Evolutionary conservation across 768 basidiomycete species (phyloP).

Genomic region (Pholiota conissans): DNA sequence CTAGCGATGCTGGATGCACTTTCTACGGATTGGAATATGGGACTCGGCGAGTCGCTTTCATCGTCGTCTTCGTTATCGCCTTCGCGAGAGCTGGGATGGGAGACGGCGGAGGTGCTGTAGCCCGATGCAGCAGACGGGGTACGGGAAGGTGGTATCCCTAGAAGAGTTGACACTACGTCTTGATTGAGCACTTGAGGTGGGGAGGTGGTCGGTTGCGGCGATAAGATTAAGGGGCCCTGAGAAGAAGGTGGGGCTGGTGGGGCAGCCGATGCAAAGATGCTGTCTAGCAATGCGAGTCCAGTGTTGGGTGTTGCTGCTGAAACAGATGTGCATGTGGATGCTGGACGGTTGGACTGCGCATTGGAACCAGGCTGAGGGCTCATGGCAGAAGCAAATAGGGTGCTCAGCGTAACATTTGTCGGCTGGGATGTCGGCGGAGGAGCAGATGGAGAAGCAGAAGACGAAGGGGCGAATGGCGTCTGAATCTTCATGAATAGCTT

Average conservation of each 20-base stretch:
- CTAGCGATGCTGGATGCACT: conserved; percentile 30
- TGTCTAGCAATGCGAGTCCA: conserved; percentile 62
- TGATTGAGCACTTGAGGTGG: conserved; percentile 70
- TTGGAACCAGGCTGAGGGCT: background rate
- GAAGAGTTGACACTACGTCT: conserved; percentile 64
- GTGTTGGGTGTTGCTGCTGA: conserved; percentile 28
- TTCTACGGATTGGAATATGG: conserved; percentile 36
- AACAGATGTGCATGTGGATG: conserved; percentile 27
- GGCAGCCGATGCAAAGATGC: conserved; percentile 72
- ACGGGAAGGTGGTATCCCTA: conserved; percentile 53
- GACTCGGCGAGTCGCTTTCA: conserved; percentile 39
- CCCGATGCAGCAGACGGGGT: conserved; percentile 39
- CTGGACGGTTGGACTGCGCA: conserved; percentile 25
- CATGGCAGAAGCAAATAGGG: conserved; percentile 39
- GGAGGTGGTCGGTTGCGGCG: conserved; percentile 37
- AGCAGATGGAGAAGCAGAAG: conserved; percentile 21
- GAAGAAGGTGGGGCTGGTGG: conserved; percentile 10
- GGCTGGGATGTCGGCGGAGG: conserved; percentile 22
- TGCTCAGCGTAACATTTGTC: conserved; percentile 45
- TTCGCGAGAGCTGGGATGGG: conserved; percentile 49
- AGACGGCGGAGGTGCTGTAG: conserved; percentile 27
- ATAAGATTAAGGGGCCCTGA: conserved; percentile 3
- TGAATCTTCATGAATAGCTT: conserved; percentile 47
- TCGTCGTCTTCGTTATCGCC: conserved; percentile 58
- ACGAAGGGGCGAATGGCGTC: conserved; percentile 18